These are phyloP conservation scores for Ailanthus altissimus DNA, from an alignment of 345 rosid genomes.

Conservation along the genomic window DNA sequence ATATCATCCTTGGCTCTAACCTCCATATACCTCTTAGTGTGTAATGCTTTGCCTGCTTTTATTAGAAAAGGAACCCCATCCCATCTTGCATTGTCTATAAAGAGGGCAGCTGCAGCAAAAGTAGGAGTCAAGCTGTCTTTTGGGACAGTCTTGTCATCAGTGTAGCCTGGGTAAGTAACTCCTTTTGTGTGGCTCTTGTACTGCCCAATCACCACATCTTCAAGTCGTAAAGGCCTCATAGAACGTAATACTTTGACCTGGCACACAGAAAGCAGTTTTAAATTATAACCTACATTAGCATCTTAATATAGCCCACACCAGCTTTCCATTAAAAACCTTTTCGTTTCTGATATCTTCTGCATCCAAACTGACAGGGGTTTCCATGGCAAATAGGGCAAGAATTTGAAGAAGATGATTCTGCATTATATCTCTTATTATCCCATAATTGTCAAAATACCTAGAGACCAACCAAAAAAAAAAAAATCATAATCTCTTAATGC, in stretches of 20 bases:
- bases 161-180: slow-evolving; percentile 73
- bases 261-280: slow-evolving; percentile 19
- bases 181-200: slow-evolving; percentile 93
- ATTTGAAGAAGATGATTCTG: slow-evolving; percentile 99
- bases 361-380: slow-evolving; percentile 97
- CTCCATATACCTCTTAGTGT: slow-evolving; percentile 59
- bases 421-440: slow-evolving; percentile 97
- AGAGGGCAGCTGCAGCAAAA: slow-evolving; percentile 98
- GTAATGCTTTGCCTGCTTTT: slow-evolving; percentile 98
- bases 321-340: slow-evolving; percentile 50
- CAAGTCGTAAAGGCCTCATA: slow-evolving; percentile 82
- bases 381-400: slow-evolving; percentile 98
- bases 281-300: background rate
- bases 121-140: slow-evolving; percentile 91
- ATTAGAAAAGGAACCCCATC: slow-evolving; percentile 96
- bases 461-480: slow-evolving; percentile 12
- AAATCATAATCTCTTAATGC: background rate
- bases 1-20: background rate
- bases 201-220: slow-evolving; percentile 85
- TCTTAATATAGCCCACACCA: background rate
- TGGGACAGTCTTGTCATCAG: slow-evolving; percentile 89
- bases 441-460: slow-evolving; percentile 94
- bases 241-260: slow-evolving; percentile 97
- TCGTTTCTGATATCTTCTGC: slow-evolving; percentile 98
- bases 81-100: slow-evolving; percentile 98